Conservation (phyloP, 2,329 filamentous ascomycete species). For the Xylariaceae sp. region DNA sequence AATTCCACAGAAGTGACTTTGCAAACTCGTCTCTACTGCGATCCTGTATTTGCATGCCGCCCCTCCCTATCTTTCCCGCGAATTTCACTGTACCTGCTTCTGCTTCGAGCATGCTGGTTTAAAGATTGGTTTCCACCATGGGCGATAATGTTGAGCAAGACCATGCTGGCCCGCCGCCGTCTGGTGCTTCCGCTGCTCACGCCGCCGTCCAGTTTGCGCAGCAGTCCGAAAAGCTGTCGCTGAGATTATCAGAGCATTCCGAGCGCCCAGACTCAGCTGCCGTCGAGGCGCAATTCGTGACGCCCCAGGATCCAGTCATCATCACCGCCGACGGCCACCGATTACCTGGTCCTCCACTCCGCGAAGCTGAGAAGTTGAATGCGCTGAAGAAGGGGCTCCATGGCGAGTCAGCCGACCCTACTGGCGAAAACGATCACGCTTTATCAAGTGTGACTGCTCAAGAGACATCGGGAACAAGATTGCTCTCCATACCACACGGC, state of each 20-base stretch:
- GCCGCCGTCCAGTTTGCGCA: slow-evolving; percentile 53
- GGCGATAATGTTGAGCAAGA: slow-evolving; percentile 4
- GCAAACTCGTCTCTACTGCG: too few species aligned
- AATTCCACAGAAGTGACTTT: too few species aligned
- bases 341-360: slow-evolving; percentile 63
- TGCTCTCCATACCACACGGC: slow-evolving; percentile 9
- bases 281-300: slow-evolving; percentile 60
- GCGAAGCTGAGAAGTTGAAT: slow-evolving; percentile 69
- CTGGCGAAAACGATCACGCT: slow-evolving; percentile 7
- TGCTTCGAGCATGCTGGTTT: too few species aligned
- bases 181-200: slow-evolving; percentile 27
- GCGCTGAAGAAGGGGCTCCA: slow-evolving; percentile 48
- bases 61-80: too few species aligned
- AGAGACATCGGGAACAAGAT: slow-evolving; percentile 8
- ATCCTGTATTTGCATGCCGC: too few species aligned
- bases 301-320: slow-evolving; percentile 68
- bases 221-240: slow-evolving; percentile 57
- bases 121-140: too few species aligned
- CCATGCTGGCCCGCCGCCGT: slow-evolving; percentile 10
- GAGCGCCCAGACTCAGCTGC: slow-evolving; percentile 42
- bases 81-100: too few species aligned
- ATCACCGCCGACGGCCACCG: slow-evolving; percentile 62
- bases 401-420: slow-evolving; percentile 18
- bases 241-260: slow-evolving; percentile 27
- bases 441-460: slow-evolving; percentile 14